Conservation (phyloP, 768 basidiomycete genomes). For the Chalciporus pseudorubinellus region DNA sequence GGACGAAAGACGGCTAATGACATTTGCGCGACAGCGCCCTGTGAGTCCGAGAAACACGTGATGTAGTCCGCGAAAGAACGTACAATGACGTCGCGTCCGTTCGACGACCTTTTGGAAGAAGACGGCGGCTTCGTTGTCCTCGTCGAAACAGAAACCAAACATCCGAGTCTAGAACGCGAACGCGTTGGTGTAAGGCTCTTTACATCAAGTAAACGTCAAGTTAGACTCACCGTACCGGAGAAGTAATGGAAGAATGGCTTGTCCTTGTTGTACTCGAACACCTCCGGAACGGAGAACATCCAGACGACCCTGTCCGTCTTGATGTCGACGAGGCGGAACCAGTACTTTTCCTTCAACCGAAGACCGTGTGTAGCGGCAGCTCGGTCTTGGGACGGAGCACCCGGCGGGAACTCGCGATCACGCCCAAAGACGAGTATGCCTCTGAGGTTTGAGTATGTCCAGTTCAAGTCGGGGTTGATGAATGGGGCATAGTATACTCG, state of each 20-base stretch:
- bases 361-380: slow-evolving; percentile 20
- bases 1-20: slow-evolving; percentile 26
- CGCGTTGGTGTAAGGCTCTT: background rate
- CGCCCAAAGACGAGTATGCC: slow-evolving; percentile 58
- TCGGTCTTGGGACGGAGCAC: slow-evolving; percentile 19
- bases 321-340: slow-evolving; percentile 65
- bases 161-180: slow-evolving; percentile 35
- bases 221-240: slow-evolving; percentile 68
- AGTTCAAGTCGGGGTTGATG: slow-evolving; percentile 43
- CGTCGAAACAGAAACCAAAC: slow-evolving; percentile 57
- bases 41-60: background rate
- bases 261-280: slow-evolving; percentile 74
- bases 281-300: slow-evolving; percentile 61
- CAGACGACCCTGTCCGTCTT: slow-evolving; percentile 60
- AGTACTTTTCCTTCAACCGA: slow-evolving; percentile 40
- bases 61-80: slow-evolving; percentile 7
- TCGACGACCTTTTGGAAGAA: slow-evolving; percentile 62
- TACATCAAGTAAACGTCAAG: background rate
- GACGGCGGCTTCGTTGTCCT: slow-evolving; percentile 56
- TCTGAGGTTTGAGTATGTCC: slow-evolving; percentile 58
- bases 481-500: slow-evolving; percentile 64
- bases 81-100: slow-evolving; percentile 45
- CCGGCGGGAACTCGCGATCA: slow-evolving; percentile 30
- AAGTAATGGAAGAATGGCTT: slow-evolving; percentile 92
- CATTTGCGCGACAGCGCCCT: background rate